These are phyloP conservation scores for Parafenestella ontariensis DNA, from an alignment of 2,329 filamentous ascomycete genomes.

Conservation along the genomic window DNA sequence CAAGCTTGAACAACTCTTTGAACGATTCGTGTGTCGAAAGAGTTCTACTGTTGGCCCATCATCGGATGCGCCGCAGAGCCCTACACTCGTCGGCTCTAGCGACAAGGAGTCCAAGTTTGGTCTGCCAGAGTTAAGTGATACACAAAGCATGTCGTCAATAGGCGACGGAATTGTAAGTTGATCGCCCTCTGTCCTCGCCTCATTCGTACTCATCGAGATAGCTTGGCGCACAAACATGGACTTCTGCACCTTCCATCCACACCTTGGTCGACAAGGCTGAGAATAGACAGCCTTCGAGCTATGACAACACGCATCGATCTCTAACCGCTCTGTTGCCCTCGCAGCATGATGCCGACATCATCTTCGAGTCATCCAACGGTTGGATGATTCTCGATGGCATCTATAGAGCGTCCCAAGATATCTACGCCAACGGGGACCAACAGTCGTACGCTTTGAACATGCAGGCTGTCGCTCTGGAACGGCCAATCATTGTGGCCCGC, in stretches of 20 bases:
- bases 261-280: slow-evolving; percentile 29
- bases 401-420: slow-evolving; percentile 38
- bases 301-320: slow-evolving; percentile 29
- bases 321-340: slow-evolving; percentile 41
- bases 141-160: slow-evolving; percentile 36
- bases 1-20: slow-evolving; percentile 47
- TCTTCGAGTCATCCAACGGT: slow-evolving; percentile 46
- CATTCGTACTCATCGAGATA: slow-evolving; percentile 21
- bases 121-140: slow-evolving; percentile 30
- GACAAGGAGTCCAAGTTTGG: slow-evolving; percentile 30
- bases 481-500: slow-evolving; percentile 40
- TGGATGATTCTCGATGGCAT: slow-evolving; percentile 43
- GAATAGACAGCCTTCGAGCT: slow-evolving; percentile 1
- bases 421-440: slow-evolving; percentile 40
- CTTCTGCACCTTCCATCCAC: slow-evolving; percentile 36
- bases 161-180: slow-evolving; percentile 41
- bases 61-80: slow-evolving; percentile 21
- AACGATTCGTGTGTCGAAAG: slow-evolving; percentile 46
- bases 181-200: background rate
- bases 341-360: slow-evolving; percentile 45
- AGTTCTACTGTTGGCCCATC: slow-evolving; percentile 13
- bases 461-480: slow-evolving; percentile 36
- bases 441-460: slow-evolving; percentile 45
- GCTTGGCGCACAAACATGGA: slow-evolving; percentile 42
- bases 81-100: slow-evolving; percentile 25